Conservation (phyloP, 2,329 filamentous ascomycete genomes). For the Fusarium xyrophilum region DNA sequence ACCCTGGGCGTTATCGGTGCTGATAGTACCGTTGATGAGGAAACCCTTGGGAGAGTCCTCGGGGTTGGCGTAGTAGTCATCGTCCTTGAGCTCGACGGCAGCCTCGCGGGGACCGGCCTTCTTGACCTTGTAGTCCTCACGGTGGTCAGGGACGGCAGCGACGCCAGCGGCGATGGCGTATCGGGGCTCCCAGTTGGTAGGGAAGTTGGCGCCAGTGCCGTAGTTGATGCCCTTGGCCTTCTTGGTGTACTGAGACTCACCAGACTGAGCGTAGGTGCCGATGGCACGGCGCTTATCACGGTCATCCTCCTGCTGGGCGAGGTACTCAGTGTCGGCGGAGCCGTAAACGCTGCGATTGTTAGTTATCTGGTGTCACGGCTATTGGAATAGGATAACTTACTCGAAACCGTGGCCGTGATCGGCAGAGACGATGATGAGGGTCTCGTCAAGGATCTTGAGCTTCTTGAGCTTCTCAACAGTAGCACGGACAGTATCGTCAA, state of each 20-base stretch:
- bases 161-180: conserved; percentile 80
- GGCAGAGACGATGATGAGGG: conserved; percentile 81
- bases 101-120: conserved; percentile 68
- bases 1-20: conserved; percentile 67
- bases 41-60: conserved; percentile 71
- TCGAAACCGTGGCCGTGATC: conserved; percentile 92
- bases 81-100: conserved; percentile 60
- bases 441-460: conserved; percentile 73
- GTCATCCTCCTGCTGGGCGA: conserved; percentile 68
- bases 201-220: conserved; percentile 77
- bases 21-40: conserved; percentile 77
- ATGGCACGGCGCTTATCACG: conserved; percentile 78
- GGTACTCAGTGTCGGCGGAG: conserved; percentile 79
- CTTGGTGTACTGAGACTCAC: conserved; percentile 76
- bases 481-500: conserved; percentile 82
- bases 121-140: conserved; percentile 78
- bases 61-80: conserved; percentile 73
- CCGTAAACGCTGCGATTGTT: conserved; percentile 66
- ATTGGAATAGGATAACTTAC: not conserved
- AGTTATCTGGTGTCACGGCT: not conserved
- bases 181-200: conserved; percentile 82
- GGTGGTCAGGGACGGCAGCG: conserved; percentile 73
- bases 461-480: conserved; percentile 73
- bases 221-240: conserved; percentile 67
- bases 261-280: conserved; percentile 75